phyloP scores from a whole-genome alignment of 2,329 filamentous ascomycete genomes.

The Colletotrichum sp. region DNA sequence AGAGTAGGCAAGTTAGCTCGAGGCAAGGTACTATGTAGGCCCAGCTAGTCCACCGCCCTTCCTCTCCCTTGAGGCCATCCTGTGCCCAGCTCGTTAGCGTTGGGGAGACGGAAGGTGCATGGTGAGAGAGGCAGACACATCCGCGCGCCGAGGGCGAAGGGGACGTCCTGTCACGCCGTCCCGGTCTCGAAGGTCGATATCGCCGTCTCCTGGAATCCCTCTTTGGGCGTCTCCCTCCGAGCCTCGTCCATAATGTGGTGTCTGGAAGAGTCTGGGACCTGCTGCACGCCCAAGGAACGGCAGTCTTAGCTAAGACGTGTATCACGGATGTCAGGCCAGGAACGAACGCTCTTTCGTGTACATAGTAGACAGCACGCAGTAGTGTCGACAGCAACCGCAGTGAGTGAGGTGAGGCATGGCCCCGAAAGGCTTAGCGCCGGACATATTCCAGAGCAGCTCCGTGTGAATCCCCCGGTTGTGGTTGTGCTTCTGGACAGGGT shows the following conservation, averaged over 20 bases:
- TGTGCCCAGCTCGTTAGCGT: conserved; percentile 4
- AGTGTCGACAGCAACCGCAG: neutral
- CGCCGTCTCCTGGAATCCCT: neutral
- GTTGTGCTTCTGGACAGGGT: neutral
- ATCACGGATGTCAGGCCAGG: conserved; percentile 13
- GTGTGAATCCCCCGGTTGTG: conserved; percentile 6
- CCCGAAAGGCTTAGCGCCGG: conserved; percentile 1
- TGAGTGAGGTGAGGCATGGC: neutral
- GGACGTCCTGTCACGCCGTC: neutral
- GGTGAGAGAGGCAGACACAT: neutral
- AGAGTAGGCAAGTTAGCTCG: neutral
- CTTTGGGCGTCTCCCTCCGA: neutral
- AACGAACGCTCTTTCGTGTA: neutral
- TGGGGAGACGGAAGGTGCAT: neutral
- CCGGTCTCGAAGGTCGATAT: neutral
- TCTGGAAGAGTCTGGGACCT: neutral
- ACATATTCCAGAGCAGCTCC: conserved; percentile 16
- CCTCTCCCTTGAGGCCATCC: neutral
- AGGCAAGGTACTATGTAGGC: neutral
- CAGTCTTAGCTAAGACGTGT: conserved; percentile 13
- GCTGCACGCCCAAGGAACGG: neutral
- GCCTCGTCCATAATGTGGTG: neutral
- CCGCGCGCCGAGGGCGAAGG: neutral
- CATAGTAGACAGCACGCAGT: neutral
- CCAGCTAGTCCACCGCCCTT: conserved; percentile 11